Conservation (phyloP, 129 eudicot species). For the Silybum marianum region DNA sequence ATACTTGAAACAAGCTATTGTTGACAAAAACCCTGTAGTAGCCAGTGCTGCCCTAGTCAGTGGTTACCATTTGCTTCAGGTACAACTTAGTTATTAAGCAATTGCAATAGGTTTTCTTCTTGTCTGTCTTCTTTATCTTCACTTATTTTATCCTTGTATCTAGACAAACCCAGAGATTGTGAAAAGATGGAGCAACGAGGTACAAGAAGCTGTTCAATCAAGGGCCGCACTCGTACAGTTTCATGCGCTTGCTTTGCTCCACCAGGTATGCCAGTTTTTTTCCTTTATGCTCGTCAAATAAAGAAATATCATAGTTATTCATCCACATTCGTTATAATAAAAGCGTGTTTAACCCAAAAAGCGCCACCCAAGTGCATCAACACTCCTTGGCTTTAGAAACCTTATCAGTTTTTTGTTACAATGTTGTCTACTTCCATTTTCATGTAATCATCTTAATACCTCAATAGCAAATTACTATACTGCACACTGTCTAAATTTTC, state of each 20-base stretch:
- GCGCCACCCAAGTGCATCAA: neutral
- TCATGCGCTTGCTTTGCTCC: slow-evolving; percentile 90
- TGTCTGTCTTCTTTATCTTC: neutral
- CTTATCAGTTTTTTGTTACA: too few species aligned
- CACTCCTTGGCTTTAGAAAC: too few species aligned
- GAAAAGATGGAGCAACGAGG: slow-evolving; percentile 97
- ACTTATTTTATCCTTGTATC: slow-evolving; percentile 2
- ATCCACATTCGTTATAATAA: neutral
- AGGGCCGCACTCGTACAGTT: slow-evolving; percentile 92
- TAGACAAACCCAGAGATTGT: slow-evolving; percentile 88
- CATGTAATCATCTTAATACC: too few species aligned
- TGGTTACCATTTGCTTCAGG: slow-evolving; percentile 97
- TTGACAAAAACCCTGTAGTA: slow-evolving; percentile 94
- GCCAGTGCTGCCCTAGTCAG: slow-evolving; percentile 98
- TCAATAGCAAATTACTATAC: neutral
- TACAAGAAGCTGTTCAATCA: slow-evolving; percentile 94
- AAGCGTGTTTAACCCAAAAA: neutral
- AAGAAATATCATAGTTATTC: neutral
- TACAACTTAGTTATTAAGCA: slow-evolving; percentile 20
- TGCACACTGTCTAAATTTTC: neutral
- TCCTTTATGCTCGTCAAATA: neutral
- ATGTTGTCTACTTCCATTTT: too few species aligned
- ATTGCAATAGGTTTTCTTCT: slow-evolving; percentile 1
- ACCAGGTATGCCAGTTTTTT: slow-evolving; percentile 54
- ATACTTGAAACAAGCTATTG: slow-evolving; percentile 92